Percentiles rank a stretch among this genome's conserved stretches.
Evolutionary conservation across 352 stramenopile genomes (phyloP).

Genomic region (Globisporangium perplexum): DNA sequence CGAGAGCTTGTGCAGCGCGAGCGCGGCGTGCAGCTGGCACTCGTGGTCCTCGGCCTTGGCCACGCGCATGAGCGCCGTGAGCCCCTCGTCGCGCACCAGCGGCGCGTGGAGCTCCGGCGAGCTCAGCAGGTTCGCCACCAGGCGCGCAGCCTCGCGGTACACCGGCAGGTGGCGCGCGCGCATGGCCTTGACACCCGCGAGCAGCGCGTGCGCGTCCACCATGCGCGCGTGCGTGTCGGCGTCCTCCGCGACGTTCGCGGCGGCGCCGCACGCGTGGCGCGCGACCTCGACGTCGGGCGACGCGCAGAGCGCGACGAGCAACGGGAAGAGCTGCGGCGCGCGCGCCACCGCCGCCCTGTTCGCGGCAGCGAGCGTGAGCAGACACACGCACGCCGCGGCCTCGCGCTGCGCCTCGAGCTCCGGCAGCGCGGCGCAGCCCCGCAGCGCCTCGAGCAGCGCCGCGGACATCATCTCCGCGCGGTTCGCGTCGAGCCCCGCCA

Average conservation of each 20-base stretch:
- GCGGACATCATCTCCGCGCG: conserved; percentile 77
- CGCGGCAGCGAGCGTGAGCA: conserved; percentile 67
- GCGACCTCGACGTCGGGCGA: conserved; percentile 89
- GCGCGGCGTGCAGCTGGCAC: conserved; percentile 85
- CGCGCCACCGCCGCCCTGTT: conserved; percentile 76
- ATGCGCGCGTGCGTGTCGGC: conserved; percentile 76
- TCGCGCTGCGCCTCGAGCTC: conserved; percentile 90
- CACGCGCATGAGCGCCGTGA: conserved; percentile 81
- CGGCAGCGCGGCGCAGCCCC: conserved; percentile 29
- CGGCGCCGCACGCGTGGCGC: conserved; percentile 86
- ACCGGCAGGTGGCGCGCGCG: conserved; percentile 85
- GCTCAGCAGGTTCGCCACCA: conserved; percentile 88
- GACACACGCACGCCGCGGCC: conserved; percentile 83
- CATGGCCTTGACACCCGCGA: conserved; percentile 86
- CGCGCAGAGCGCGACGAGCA: conserved; percentile 70
- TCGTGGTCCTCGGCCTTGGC: conserved; percentile 89
- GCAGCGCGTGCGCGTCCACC: conserved; percentile 84
- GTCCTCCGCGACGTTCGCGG: conserved; percentile 91
- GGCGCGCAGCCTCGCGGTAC: conserved; percentile 89
- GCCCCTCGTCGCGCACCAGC: conserved; percentile 83
- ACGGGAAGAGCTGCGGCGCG: conserved; percentile 36
- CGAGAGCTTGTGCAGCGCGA: conserved; percentile 88
- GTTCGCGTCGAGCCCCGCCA: conserved; percentile 80
- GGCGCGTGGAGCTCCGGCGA: conserved; percentile 72
- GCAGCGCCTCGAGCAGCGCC: conserved; percentile 47